phyloP scores from a whole-genome alignment of 2,329 filamentous ascomycete species.

The Colletotrichum sp. region DNA sequence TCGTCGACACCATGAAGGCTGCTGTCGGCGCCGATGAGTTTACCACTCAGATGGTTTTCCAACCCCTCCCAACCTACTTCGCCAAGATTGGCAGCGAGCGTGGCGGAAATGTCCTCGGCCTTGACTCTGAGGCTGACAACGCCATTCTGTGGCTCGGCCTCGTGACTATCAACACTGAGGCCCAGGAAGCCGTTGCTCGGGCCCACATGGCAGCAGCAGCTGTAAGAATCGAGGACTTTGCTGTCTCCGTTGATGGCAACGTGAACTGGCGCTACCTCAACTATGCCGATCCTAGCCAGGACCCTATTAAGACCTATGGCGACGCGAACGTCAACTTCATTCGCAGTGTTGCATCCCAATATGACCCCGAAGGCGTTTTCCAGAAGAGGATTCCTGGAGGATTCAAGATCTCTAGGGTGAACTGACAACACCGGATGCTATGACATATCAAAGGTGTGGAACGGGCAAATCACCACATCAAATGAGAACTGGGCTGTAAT shows the following conservation, averaged over 20 bases:
- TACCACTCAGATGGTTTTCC: slow-evolving; percentile 34
- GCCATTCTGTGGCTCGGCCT: neutral
- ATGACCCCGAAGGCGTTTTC: slow-evolving; percentile 37
- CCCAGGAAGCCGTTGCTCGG: neutral
- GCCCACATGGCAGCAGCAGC: neutral
- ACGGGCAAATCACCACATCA: neutral
- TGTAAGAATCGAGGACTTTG: slow-evolving; percentile 10
- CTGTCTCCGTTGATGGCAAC: slow-evolving; percentile 3
- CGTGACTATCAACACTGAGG: neutral
- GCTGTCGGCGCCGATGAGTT: slow-evolving; percentile 17
- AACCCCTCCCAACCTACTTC: slow-evolving; percentile 41
- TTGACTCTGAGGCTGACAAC: slow-evolving; percentile 25
- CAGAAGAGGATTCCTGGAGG: slow-evolving; percentile 29
- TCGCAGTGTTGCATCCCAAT: slow-evolving; percentile 29
- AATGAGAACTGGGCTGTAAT: neutral
- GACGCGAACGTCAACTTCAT: slow-evolving; percentile 34
- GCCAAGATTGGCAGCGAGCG: slow-evolving; percentile 32
- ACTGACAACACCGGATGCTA: neutral
- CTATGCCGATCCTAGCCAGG: slow-evolving; percentile 42
- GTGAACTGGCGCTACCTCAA: slow-evolving; percentile 51
- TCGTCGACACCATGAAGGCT: slow-evolving; percentile 17
- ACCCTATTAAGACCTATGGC: slow-evolving; percentile 40
- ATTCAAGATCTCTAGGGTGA: slow-evolving; percentile 19
- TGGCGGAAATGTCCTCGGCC: slow-evolving; percentile 46
- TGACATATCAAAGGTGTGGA: accelerated